Evolutionary conservation across 1,284 basidiomycete genomes (phyloP), one percentile per base, ranked within the genome.

Genomic region (Trametes sp.): DNA sequence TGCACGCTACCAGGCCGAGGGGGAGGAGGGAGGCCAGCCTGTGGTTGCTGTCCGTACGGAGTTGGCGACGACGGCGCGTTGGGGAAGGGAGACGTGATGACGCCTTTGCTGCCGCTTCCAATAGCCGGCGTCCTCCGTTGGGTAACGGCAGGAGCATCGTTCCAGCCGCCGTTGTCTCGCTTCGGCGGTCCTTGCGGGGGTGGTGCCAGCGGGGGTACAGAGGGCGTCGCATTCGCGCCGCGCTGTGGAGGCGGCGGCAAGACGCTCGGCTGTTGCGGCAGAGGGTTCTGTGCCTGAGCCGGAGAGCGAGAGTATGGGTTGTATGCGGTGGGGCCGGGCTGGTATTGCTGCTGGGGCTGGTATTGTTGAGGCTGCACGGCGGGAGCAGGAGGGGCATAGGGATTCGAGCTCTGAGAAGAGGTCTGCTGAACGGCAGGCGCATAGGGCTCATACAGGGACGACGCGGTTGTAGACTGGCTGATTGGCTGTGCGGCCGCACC

Each of bases 1-100:
- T 85, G 83, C 0, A 84, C 86, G 65, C 87, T 88, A 8, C 83
- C 84, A 26, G 89, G 86, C 23, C 87, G 81, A 24, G 88, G 88
- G 0, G 88, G 88, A 2, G 87, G 88, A 0, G 85, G 86, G 13
- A 86, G 73, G 13, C 69, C 62, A 2, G 76, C 69, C 2, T 76
- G 71, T 5, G 74, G 72, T 57, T 83, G 81, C 29, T 80, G 82
- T 4, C 72, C 75, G 62, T 81, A 83, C 4, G 84, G 81, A 33
- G 84, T 79, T 9, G 83, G 81, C 10, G 57, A 59, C 9, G 84
- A 79, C 19, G 78, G 74, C 0, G 82, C 82, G 69, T 93, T 94
- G 9, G 95, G 93, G 88, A 98, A 98, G 1, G 96, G 96, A 28
- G 93, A 87, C 16, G 89, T 90, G 75, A 98, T 97, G 1, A 93